Percentiles rank a stretch among this genome's conserved stretches.
Evolutionary conservation across 2,329 filamentous ascomycete species (phyloP).

Genomic region (Penicillium sp.): DNA sequence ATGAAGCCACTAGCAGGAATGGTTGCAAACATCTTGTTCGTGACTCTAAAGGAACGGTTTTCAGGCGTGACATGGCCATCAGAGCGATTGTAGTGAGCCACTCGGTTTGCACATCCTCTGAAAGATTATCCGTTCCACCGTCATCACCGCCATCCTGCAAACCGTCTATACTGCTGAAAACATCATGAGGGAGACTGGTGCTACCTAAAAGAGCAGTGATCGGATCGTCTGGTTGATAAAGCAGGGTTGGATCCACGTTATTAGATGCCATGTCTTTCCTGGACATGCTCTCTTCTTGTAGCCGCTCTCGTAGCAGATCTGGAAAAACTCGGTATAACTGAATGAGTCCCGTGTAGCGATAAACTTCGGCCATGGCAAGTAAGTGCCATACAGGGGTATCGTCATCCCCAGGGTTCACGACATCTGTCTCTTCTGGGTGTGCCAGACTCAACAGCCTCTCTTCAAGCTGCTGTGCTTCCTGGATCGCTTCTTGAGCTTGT

Average conservation of each 20-base stretch:
- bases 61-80: conserved; percentile 48
- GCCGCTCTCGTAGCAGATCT: conserved; percentile 44
- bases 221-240: not conserved
- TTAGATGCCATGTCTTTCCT: not conserved
- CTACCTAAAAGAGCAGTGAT: not conserved
- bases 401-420: conserved; percentile 50
- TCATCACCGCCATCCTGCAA: conserved; percentile 19
- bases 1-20: conserved; percentile 49
- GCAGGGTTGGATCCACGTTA: not conserved
- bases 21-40: conserved; percentile 53
- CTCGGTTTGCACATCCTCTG: conserved; percentile 22
- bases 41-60: conserved; percentile 49
- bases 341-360: conserved; percentile 50
- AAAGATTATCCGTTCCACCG: conserved; percentile 12
- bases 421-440: conserved; percentile 45
- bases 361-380: conserved; percentile 51
- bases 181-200: not conserved
- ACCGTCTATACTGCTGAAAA: not conserved
- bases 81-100: conserved; percentile 52
- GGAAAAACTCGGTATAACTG: conserved; percentile 55
- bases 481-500: conserved; percentile 32
- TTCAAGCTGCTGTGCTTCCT: conserved; percentile 41
- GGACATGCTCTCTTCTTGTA: conserved; percentile 21
- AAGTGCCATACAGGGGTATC: conserved; percentile 53
- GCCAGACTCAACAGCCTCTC: conserved; percentile 45